Evolutionary conservation across 441 rosid species (phyloP), one percentile per base, ranked within the genome.

Genomic region (Gossypium gossypioides): DNA sequence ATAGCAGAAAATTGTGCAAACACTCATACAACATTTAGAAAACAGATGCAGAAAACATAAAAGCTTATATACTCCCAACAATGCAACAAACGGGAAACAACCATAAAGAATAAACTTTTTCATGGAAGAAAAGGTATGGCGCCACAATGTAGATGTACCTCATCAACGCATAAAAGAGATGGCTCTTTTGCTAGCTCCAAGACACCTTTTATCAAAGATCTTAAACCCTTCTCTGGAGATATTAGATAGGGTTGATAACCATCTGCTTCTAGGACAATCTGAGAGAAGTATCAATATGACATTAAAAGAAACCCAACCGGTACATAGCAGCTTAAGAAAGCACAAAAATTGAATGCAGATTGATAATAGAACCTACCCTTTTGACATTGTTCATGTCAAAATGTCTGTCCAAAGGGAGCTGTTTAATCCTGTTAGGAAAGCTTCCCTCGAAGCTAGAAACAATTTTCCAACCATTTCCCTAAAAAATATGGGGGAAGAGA

Each of bases 401-500:
- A 86, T 94, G 96, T 73, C 89, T 90, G 73, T 94, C 98, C 78
- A 94, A 78, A 44, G 98, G 98, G n/a, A 94, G 93, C 79, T 91
- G 89, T 88, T 94, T 94, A 79, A 94, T 87, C 77, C 96, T 85
- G 80, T 77, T 86, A 52, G 98, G 98, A 63, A 94, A 91, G 78
- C 80, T 91, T 22, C 98, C 98, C 83, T 94, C 98, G 79, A 94
- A 94, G 84, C 96, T 91, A 40, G 93, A 91, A 85, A 94, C 97
- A 77, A 91, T 84, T 84, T 91, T 94, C 97, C 97, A 94, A 75
- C 98, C 98, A 84, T 83, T 87, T 71, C 98, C 98, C 98, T 94
- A 84, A 72, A 79, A 72, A 68, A 46, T 10, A 55, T 6, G 56
- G 62, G 52, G 77, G 6, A 57, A 61, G 63, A 74, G 4, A 57